Evolutionary conservation across 805 yeast species (phyloP).

Genomic region (Yamadazyma ubonensis): DNA sequence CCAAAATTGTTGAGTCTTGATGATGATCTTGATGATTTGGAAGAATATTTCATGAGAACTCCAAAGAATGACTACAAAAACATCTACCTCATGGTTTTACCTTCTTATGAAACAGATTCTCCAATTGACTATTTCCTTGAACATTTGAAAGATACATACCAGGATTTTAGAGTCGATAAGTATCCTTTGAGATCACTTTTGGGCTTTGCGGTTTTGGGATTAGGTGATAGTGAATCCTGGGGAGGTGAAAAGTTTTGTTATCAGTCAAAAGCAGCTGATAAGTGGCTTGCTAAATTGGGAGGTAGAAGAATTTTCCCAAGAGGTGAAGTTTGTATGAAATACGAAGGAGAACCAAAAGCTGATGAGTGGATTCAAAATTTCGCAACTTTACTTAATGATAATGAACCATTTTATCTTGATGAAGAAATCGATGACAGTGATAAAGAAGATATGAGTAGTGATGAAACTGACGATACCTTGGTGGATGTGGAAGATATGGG

Average conservation of each 20-base stretch:
- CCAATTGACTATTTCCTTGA: slow-evolving; percentile 88
- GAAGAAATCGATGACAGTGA: slow-evolving; percentile 60
- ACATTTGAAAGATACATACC: slow-evolving; percentile 72
- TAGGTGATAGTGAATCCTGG: slow-evolving; percentile 89
- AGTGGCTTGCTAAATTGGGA: slow-evolving; percentile 78
- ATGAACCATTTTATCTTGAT: slow-evolving; percentile 60
- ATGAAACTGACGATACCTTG: slow-evolving; percentile 40
- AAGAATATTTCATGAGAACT: slow-evolving; percentile 69
- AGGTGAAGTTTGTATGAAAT: slow-evolving; percentile 80
- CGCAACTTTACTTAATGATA: slow-evolving; percentile 61
- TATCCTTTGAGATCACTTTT: slow-evolving; percentile 66
- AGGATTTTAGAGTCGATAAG: slow-evolving; percentile 84
- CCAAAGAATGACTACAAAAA: slow-evolving; percentile 48
- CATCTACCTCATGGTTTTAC: slow-evolving; percentile 72
- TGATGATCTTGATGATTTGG: slow-evolving; percentile 78
- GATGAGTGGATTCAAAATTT: slow-evolving; percentile 67
- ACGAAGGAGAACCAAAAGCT: slow-evolving; percentile 57
- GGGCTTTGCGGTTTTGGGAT: slow-evolving; percentile 83
- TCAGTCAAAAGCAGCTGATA: slow-evolving; percentile 75
- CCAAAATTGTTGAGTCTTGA: slow-evolving; percentile 70
- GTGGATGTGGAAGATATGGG: slow-evolving; percentile 93
- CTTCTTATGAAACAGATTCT: slow-evolving; percentile 90
- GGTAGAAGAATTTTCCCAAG: slow-evolving; percentile 80
- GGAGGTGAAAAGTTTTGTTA: slow-evolving; percentile 68
- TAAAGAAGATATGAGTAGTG: slow-evolving; percentile 36